Conservation (phyloP, 176 grass and related monocot species). For the Avena atlantica region DNA sequence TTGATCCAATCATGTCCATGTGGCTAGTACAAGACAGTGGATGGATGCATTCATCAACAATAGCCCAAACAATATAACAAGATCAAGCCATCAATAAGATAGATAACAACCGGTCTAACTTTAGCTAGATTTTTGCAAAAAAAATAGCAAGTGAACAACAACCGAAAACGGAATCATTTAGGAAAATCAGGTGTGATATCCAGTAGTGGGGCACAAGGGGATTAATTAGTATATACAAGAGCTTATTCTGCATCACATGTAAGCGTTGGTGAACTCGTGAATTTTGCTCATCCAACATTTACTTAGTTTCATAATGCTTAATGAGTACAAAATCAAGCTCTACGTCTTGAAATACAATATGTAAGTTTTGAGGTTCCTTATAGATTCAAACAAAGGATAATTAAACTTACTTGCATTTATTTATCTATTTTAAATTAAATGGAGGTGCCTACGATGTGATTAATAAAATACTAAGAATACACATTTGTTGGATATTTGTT, state of each 20-base stretch:
- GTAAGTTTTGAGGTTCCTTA: conserved; percentile 13
- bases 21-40: background rate
- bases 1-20: conserved; percentile 35
- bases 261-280: background rate
- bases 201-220: background rate
- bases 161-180: background rate
- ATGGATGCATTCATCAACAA: background rate
- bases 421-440: background rate
- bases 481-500: background rate
- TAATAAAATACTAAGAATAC: background rate
- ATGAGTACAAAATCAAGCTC: background rate
- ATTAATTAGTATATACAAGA: background rate
- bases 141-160: conserved; percentile 28
- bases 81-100: conserved; percentile 35
- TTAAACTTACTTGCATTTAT: background rate
- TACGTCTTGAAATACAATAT: background rate
- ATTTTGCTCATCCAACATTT: background rate
- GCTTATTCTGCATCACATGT: background rate
- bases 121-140: conserved; percentile 32
- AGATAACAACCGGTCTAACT: background rate
- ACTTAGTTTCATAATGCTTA: background rate
- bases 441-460: background rate
- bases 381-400: background rate
- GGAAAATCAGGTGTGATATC: background rate
- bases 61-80: conserved; percentile 16